phyloP scores from a whole-genome alignment of 257 asterid genomes.

The Petunia axillaris region DNA sequence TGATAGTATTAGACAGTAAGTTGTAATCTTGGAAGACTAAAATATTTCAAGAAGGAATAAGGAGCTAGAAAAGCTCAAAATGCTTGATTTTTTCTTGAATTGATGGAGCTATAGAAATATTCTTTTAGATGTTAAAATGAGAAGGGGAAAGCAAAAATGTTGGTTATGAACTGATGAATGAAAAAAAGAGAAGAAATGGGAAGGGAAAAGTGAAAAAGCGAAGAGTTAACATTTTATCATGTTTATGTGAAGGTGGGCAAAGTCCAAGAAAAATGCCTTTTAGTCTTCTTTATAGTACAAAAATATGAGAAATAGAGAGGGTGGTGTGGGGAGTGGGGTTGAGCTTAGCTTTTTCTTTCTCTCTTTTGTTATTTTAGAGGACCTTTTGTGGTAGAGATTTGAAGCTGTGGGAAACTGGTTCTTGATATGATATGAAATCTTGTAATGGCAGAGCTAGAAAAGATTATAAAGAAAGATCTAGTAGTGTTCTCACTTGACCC shows the following conservation, averaged over 20 bases:
- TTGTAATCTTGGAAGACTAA: constrained; percentile 12
- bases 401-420: constrained; percentile 16
- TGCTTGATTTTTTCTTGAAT: neutral
- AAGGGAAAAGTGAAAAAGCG: neutral
- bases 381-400: neutral
- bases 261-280: constrained; percentile 24
- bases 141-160: neutral
- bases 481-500: neutral
- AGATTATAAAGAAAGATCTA: neutral
- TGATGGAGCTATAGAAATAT: neutral
- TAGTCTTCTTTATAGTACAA: neutral
- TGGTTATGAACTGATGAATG: neutral
- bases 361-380: neutral
- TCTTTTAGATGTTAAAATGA: neutral
- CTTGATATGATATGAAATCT: constrained; percentile 19
- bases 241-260: constrained; percentile 19
- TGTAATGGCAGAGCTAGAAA: constrained; percentile 4
- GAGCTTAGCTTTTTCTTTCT: neutral
- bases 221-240: neutral
- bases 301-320: neutral
- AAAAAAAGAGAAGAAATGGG: neutral
- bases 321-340: neutral
- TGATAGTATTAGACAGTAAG: neutral
- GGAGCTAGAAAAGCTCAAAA: neutral
- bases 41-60: neutral